Base-by-base conservation (phyloP, 108 stramenopile genomes). In the Phaeodactylum tricornutum region DNA sequence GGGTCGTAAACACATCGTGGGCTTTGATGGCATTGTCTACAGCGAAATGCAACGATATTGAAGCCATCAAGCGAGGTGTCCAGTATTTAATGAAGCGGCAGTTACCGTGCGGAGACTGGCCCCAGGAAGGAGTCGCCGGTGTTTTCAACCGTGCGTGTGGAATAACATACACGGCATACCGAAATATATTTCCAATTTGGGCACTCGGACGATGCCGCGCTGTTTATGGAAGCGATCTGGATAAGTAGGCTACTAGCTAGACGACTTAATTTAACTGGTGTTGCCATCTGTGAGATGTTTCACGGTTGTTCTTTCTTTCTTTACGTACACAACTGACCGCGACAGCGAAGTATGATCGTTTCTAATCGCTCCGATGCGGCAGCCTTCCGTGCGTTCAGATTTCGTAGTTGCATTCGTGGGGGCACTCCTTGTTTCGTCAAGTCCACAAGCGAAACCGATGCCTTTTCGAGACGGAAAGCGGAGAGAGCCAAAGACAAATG, bases 161-260 rank as follows among this genome's bases (percentile, higher is more conserved):
- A 29, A 99, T 99, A 61, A 95, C 98, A 7, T 99, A 99, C 79
- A 95, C 96, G n/a, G 81, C 90, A 6, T 99, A 99, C 63, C 80
- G 98, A 31, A 99, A 99, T 64, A 74, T 97, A 9, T 99, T 97
- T 69, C 96, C 98, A 34, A 87, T 99, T 51, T 99, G 98, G 98
- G 98, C 98, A 3, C 65, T 99, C 38, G 95, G 92, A 32, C 77
- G 93, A 42, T 99, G 87, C 46, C 51, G 45, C 47, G 74, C 64
- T 21, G 61, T 60, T 0, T 87, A 83, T 45, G 82, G 87, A 40
- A 64, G 69, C 33, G 54, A 34, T 4, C 36, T 77, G 26, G 71
- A 69, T 39, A 41, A 47, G 7, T 44, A 44, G 25, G 12, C 12
- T 34, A n/a, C n/a, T n/a, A n/a, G n/a, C n/a, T n/a, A n/a, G n/a